phyloP scores from a whole-genome alignment of 1,284 basidiomycete genomes.

The Microbotryum scabiosae region DNA sequence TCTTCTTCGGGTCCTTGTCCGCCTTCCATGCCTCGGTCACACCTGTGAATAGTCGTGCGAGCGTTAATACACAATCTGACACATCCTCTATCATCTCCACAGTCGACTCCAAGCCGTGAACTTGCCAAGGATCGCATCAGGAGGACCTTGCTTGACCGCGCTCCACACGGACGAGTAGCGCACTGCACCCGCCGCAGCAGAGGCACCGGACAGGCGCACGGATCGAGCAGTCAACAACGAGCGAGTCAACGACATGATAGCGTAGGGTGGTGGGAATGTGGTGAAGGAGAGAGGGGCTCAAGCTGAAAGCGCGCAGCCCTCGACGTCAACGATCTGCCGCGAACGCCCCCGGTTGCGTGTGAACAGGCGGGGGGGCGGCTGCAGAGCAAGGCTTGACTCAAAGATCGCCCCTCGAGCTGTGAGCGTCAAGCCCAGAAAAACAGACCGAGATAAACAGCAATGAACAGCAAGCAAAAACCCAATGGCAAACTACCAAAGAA shows the following conservation, averaged over 20 bases:
- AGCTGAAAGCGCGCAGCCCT: constrained; percentile 10
- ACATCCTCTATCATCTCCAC: neutral
- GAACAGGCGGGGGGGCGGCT: no score
- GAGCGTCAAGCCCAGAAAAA: no score
- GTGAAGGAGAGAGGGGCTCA: neutral
- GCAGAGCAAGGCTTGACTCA: no score
- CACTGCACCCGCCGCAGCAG: neutral
- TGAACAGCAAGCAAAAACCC: no score
- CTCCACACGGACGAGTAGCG: constrained; percentile 63
- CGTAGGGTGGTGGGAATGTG: neutral
- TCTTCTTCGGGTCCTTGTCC: constrained; percentile 81
- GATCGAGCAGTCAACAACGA: constrained; percentile 14
- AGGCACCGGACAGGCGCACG: neutral
- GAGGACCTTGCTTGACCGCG: constrained; percentile 74
- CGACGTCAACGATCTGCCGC: constrained; percentile 10
- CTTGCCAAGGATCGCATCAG: constrained; percentile 85
- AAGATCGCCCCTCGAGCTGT: no score
- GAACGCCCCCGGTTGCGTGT: no score
- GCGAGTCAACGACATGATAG: constrained; percentile 15
- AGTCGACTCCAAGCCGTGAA: constrained; percentile 13
- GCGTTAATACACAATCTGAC: neutral
- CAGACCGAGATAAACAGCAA: no score
- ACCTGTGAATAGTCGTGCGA: constrained; percentile 44
- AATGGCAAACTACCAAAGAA: no score
- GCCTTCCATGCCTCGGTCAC: constrained; percentile 93